A percentile compares a stretch with the other conserved stretches of the same genome.
Conservation (phyloP, 2,329 filamentous ascomycete species). For the Cercospora nicotianae region DNA sequence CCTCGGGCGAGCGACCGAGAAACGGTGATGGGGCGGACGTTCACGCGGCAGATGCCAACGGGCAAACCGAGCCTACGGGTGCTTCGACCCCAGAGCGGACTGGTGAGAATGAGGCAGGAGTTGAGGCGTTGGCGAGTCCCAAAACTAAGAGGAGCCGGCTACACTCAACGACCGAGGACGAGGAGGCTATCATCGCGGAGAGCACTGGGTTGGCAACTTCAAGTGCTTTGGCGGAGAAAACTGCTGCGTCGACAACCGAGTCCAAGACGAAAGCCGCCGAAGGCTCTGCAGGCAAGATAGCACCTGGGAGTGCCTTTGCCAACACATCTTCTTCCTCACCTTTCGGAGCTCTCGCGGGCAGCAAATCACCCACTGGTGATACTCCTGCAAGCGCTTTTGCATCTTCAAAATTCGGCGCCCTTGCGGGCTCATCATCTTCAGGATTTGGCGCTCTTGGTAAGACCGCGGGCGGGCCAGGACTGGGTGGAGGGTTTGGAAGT, state of each 20-base stretch:
- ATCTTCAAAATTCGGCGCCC: slow-evolving; percentile 48
- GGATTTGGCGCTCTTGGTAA: slow-evolving; percentile 41
- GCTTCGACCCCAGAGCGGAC: slow-evolving; percentile 27
- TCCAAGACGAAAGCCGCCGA: slow-evolving; percentile 22
- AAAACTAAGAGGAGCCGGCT: slow-evolving; percentile 51
- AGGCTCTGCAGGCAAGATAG: slow-evolving; percentile 27
- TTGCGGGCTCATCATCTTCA: slow-evolving; percentile 42
- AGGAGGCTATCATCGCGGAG: slow-evolving; percentile 17
- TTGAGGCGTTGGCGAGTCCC: slow-evolving; percentile 43
- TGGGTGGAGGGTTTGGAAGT: slow-evolving; percentile 34
- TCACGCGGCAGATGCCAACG: slow-evolving; percentile 31
- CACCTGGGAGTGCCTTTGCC: slow-evolving; percentile 44
- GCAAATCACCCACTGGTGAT: slow-evolving; percentile 36
- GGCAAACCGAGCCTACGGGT: slow-evolving; percentile 24
- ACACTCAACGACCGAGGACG: slow-evolving; percentile 38
- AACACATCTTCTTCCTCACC: slow-evolving; percentile 50
- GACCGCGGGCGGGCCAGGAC: slow-evolving; percentile 35
- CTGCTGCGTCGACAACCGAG: slow-evolving; percentile 23
- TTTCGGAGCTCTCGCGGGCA: slow-evolving; percentile 48
- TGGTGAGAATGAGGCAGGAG: slow-evolving; percentile 19
- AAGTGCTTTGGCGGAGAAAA: slow-evolving; percentile 4
- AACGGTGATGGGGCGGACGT: slow-evolving; percentile 33
- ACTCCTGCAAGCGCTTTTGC: slow-evolving; percentile 53
- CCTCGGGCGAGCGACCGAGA: slow-evolving; percentile 36
- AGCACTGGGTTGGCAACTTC: slow-evolving; percentile 3